Base-by-base conservation (phyloP, 768 basidiomycete genomes). In the Melanogaster broomeanus region DNA sequence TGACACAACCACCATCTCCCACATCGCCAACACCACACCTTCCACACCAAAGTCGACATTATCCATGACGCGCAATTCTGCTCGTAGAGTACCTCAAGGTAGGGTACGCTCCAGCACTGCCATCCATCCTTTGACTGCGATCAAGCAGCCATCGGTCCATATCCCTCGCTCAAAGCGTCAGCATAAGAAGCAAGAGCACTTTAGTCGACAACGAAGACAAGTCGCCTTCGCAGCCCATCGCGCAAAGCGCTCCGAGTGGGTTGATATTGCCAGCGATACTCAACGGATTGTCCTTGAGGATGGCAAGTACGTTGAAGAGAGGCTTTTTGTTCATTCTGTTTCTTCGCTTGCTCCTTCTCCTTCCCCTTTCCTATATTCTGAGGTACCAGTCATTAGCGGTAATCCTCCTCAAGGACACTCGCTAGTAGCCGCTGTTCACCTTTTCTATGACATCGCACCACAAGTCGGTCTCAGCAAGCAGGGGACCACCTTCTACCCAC, bases 401-500 rank as follows among this genome's bases (percentile, higher is more conserved):
- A 34, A 24, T 6, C 42, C 54, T 22, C 51, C 56, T 2, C 55
- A 52, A 42, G 52, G 52, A 41, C 37, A 28, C 8, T 5, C 24
- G 1, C 21, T 18, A 9, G n/a, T 34, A 5, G 42, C 6, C 10
- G 27, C 42, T 16, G 42, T 49, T 8, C 62, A 51, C 25, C 49
- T 59, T 15, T 46, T 46, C 21, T 73, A 74, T 49, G 59, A 74
- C 49, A 69, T 76, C n/a, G 60, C 64, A 30, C 58, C 62, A n/a
- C 66, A 72, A 53, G 67, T 76, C 39, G 31, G 63, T 37, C 60
- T 72, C 35, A 71, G 70, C 42, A 61, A 61, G 13, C 72, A 75
- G 51, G 66, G 66, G 34, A 74, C 75, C 52, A 63, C 64, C 27
- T 74, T 74, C 59, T 76, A 72, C 45, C 71, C 73, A 12, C 74